A percentile compares a stretch with the other conserved stretches of the same genome.
Evolutionary conservation across 2,329 filamentous ascomycete species (phyloP).

Genomic region (Neonectria neomacrospora): DNA sequence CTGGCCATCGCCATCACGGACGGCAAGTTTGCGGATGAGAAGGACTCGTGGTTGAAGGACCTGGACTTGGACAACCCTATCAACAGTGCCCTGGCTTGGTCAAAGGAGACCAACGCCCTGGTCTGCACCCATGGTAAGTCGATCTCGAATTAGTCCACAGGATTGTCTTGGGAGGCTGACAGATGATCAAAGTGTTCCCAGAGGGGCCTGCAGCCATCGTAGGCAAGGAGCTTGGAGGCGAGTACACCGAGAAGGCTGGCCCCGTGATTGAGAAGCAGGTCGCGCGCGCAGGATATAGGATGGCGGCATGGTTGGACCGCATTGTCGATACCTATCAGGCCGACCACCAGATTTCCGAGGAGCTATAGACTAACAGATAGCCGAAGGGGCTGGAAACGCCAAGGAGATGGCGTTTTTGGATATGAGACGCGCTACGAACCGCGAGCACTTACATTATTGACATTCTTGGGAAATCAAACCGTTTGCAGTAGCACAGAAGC

Average conservation of each 20-base stretch:
- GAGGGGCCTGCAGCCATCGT: slow-evolving; percentile 68
- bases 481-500: slow-evolving; percentile 1
- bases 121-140: slow-evolving; percentile 70
- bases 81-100: slow-evolving; percentile 71
- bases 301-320: slow-evolving; percentile 74
- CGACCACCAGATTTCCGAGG: slow-evolving; percentile 40
- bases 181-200: slow-evolving; percentile 63
- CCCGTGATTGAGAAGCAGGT: slow-evolving; percentile 73
- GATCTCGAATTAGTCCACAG: slow-evolving; percentile 3
- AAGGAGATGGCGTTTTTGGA: slow-evolving; percentile 1
- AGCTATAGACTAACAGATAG: slow-evolving; percentile 42
- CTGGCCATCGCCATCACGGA: slow-evolving; percentile 65
- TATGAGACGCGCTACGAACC: slow-evolving; percentile 1
- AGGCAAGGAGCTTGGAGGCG: slow-evolving; percentile 68
- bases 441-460: slow-evolving; percentile 4
- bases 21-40: slow-evolving; percentile 65
- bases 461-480: neutral
- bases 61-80: slow-evolving; percentile 65
- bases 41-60: slow-evolving; percentile 66
- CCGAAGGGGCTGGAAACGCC: neutral
- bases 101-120: slow-evolving; percentile 69
- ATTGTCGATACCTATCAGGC: slow-evolving; percentile 59
- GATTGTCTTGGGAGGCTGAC: slow-evolving; percentile 26
- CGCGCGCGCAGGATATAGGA: slow-evolving; percentile 74
- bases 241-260: slow-evolving; percentile 73